phyloP scores from a whole-genome alignment of 768 basidiomycete species.

The Solioccasus polychromus region DNA sequence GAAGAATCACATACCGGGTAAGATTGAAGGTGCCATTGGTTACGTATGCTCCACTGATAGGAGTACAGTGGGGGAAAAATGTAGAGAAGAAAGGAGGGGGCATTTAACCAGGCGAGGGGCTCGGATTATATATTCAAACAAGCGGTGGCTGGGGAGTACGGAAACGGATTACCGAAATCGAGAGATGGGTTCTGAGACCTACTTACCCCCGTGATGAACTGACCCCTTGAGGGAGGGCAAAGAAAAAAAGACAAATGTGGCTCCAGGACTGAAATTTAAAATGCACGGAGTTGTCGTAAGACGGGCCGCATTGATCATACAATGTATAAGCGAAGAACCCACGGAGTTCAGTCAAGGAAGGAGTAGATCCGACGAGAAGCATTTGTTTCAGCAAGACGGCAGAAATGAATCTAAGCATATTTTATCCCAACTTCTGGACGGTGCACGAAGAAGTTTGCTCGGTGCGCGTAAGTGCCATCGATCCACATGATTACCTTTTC shows the following conservation, averaged over 20 bases:
- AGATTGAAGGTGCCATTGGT: slow-evolving; percentile 20
- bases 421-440: no score
- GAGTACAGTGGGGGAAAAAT: neutral
- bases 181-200: neutral
- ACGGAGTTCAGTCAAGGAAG: neutral
- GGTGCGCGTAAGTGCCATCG: no score
- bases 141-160: slow-evolving; percentile 23
- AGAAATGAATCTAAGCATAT: no score
- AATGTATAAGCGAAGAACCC: slow-evolving; percentile 3
- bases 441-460: no score
- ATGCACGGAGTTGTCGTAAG: slow-evolving; percentile 12
- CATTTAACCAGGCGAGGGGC: neutral
- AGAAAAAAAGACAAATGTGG: neutral
- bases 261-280: no score
- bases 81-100: neutral
- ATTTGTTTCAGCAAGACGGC: no score
- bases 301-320: neutral
- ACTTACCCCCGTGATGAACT: slow-evolving; percentile 1
- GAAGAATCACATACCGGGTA: slow-evolving; percentile 27
- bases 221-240: neutral
- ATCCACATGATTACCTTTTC: no score
- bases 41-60: slow-evolving; percentile 5
- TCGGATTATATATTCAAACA: slow-evolving; percentile 23
- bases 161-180: slow-evolving; percentile 7
- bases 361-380: neutral